Conservation (phyloP, 768 basidiomycete genomes). For the Mycena pura region DNA sequence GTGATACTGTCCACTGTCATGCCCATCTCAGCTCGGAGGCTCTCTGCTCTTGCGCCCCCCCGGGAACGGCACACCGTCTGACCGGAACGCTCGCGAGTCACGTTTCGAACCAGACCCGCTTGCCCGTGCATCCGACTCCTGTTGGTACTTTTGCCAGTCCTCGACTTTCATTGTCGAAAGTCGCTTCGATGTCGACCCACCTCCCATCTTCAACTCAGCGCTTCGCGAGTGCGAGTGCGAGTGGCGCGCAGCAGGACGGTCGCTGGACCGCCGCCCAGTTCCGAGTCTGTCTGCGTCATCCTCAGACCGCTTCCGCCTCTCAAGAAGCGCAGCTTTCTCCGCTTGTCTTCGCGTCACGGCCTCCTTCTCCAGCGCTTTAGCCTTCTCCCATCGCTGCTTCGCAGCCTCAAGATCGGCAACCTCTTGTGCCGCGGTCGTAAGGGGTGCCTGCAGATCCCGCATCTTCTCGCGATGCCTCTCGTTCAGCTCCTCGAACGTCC, state of each 20-base stretch:
- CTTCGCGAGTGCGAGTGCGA: slow-evolving; percentile 65
- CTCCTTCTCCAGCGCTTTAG: slow-evolving; percentile 75
- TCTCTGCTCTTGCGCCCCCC: slow-evolving; percentile 47
- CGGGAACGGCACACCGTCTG: slow-evolving; percentile 64
- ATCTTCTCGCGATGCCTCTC: slow-evolving; percentile 88
- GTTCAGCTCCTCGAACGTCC: slow-evolving; percentile 87
- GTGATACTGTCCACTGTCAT: slow-evolving; percentile 21
- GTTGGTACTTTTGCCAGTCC: slow-evolving; percentile 83
- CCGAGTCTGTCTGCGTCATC: slow-evolving; percentile 48
- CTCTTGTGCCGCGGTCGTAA: slow-evolving; percentile 83
- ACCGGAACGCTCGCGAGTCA: slow-evolving; percentile 40
- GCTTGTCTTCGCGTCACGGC: slow-evolving; percentile 75
- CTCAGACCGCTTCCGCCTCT: slow-evolving; percentile 56
- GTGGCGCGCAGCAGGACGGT: slow-evolving; percentile 46
- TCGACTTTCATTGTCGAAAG: slow-evolving; percentile 82
- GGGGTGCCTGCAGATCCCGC: slow-evolving; percentile 79
- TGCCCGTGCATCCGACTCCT: slow-evolving; percentile 44
- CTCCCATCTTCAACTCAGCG: slow-evolving; percentile 61
- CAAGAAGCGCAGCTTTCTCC: slow-evolving; percentile 66
- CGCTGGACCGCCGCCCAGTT: slow-evolving; percentile 43
- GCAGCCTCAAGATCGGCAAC: slow-evolving; percentile 79
- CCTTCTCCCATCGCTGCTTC: slow-evolving; percentile 81
- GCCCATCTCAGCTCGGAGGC: slow-evolving; percentile 38
- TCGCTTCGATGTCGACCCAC: slow-evolving; percentile 59
- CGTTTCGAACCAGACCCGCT: slow-evolving; percentile 37